phyloP scores from a whole-genome alignment of 305 asterid species.

The Fraxinus xanthoxyloides region DNA sequence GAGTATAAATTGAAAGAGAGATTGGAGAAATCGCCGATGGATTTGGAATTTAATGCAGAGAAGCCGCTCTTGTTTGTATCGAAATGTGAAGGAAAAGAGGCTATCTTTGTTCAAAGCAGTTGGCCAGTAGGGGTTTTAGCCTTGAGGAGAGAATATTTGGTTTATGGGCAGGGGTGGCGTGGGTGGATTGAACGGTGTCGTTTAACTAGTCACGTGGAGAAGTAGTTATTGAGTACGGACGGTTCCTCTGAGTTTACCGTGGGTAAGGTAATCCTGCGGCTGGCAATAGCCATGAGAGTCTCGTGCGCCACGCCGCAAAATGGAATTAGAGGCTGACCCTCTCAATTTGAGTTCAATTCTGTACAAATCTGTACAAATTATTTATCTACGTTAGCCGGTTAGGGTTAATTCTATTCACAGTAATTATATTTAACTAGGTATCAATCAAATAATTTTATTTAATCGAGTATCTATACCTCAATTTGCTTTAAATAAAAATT shows the following conservation, averaged over 20 bases:
- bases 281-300: neutral
- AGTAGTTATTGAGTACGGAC: neutral
- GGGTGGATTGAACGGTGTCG: constrained; percentile 7
- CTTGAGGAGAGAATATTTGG: neutral
- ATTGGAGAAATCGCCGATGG: constrained; percentile 12
- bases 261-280: neutral
- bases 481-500: neutral
- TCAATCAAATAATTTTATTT: no score
- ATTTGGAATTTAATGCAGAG: neutral
- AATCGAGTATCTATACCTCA: no score
- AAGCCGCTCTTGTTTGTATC: constrained; percentile 21
- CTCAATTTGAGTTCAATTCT: neutral
- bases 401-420: no score
- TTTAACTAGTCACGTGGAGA: neutral
- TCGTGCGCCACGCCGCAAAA: neutral
- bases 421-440: no score
- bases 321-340: neutral
- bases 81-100: constrained; percentile 1
- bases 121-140: neutral
- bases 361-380: neutral
- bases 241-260: neutral
- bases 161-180: neutral
- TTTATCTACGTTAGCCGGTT: no score
- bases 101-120: constrained; percentile 12
- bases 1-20: neutral